Evolutionary conservation across 2,329 filamentous ascomycete genomes (phyloP), one percentile per base, ranked within the genome.

Genomic region (Arthroderma sp.): DNA sequence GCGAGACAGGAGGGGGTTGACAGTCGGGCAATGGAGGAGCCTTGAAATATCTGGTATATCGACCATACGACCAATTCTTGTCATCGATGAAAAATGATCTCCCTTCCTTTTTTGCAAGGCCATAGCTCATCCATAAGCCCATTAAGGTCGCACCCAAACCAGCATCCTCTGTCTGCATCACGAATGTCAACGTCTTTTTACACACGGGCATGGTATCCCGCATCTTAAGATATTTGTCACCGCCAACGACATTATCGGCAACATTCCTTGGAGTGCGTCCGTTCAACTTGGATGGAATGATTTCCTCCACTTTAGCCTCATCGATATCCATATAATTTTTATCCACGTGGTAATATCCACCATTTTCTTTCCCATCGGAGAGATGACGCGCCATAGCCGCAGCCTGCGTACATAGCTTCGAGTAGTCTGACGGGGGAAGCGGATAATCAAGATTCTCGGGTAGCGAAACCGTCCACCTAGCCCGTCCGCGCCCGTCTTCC

Each of bases 71-170:
- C 85, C 90, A 95, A 62, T 85, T 79, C 5, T 85, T 82, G 70
- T 95, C 89, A 64, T 94, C 88, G 61, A 95, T 77, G 73, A 95
- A 94, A 71, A 95, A 94, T 0, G 82, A 77, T 23, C 88, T 78
- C 13, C 81, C 81, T 67, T 94, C 86, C 59, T 83, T 80, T 66
- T 85, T 77, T 1, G 89, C 88, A 56, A 94, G 73, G 2, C 87
- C 87, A 67, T 93, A 94, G 25, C 88, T 85, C 65, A 86, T 85
- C 88, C 89, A 95, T 57, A 95, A 68, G 66, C 84, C 80, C 79
- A 94, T 83, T 59, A 95, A 71, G 1, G 85, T 83, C 62, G 82
- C 83, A 4, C 89, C 89, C 8, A 95, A 76, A 2, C 89, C 89
- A 1, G 87, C 87, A 64, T 91, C 84, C 2, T 79, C 71, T 6